Conservation (phyloP, 75 land plant species). For the Larix kaempferi region DNA sequence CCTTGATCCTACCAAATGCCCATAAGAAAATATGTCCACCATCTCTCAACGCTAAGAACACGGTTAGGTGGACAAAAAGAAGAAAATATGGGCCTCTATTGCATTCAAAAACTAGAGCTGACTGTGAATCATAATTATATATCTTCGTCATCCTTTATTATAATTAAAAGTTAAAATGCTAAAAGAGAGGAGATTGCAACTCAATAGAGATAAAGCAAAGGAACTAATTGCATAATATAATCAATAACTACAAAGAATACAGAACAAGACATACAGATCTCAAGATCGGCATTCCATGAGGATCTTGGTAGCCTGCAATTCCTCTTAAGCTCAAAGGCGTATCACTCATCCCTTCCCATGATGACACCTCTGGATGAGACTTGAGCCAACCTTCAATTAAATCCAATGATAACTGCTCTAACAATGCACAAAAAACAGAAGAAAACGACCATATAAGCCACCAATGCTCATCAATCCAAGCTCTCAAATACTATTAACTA, state of each 20-base stretch:
- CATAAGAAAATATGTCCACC: too few species aligned
- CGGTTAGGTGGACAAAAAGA: neutral
- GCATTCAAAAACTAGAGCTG: neutral
- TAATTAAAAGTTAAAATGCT: neutral
- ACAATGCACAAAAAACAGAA: neutral
- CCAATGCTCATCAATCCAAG: neutral
- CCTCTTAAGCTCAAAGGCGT: conserved; percentile 29
- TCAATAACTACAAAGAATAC: neutral
- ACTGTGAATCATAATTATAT: neutral
- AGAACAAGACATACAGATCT: conserved; percentile 36
- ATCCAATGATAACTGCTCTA: conserved; percentile 63
- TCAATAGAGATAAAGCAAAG: neutral
- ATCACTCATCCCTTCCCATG: conserved; percentile 8
- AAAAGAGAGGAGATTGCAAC: neutral
- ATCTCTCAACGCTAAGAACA: neutral
- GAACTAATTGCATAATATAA: neutral
- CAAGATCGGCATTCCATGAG: conserved; percentile 52
- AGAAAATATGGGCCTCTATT: neutral
- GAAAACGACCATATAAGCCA: neutral
- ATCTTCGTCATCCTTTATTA: neutral
- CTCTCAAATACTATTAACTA: neutral
- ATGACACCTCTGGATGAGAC: conserved; percentile 23
- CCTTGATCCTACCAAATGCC: neutral
- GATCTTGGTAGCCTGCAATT: conserved; percentile 47
- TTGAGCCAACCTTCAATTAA: conserved; percentile 60